phyloP scores from a whole-genome alignment of 2,329 filamentous ascomycete genomes.

The Alternaria atra region DNA sequence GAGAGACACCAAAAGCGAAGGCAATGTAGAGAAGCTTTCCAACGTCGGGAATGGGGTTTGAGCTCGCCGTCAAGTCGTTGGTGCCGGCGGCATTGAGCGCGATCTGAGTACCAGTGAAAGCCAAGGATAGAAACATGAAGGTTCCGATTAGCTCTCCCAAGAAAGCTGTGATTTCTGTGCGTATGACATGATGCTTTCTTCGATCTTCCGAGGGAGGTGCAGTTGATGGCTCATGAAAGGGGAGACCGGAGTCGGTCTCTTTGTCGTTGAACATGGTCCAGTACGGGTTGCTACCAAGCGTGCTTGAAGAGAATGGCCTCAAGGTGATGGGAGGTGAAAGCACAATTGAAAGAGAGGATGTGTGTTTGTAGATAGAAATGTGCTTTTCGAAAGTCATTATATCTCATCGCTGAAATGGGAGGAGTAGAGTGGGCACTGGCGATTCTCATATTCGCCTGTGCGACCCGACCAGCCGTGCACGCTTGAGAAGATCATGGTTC shows the following conservation, averaged over 20 bases:
- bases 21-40: constrained; percentile 49
- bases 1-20: constrained; percentile 45
- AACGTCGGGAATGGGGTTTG: constrained; percentile 22
- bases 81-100: constrained; percentile 54
- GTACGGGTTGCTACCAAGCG: background rate
- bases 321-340: constrained; percentile 5
- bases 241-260: constrained; percentile 11
- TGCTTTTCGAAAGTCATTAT: constrained; percentile 10
- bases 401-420: constrained; percentile 5
- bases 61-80: constrained; percentile 37
- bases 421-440: constrained; percentile 2
- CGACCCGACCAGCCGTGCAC: background rate
- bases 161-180: constrained; percentile 35
- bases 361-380: background rate
- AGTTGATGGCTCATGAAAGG: constrained; percentile 25
- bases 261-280: constrained; percentile 22
- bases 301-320: constrained; percentile 5
- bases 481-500: constrained; percentile 3
- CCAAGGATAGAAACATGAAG: constrained; percentile 55
- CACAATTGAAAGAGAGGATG: constrained; percentile 1
- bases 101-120: constrained; percentile 55
- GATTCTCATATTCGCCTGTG: constrained; percentile 10
- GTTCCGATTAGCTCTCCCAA: constrained; percentile 58
- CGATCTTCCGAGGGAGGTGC: constrained; percentile 13
- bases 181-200: constrained; percentile 13